Evolutionary conservation across 2,329 filamentous ascomycete species (phyloP), one percentile per base, ranked within the genome.

Genomic region (Truncatella angustata): DNA sequence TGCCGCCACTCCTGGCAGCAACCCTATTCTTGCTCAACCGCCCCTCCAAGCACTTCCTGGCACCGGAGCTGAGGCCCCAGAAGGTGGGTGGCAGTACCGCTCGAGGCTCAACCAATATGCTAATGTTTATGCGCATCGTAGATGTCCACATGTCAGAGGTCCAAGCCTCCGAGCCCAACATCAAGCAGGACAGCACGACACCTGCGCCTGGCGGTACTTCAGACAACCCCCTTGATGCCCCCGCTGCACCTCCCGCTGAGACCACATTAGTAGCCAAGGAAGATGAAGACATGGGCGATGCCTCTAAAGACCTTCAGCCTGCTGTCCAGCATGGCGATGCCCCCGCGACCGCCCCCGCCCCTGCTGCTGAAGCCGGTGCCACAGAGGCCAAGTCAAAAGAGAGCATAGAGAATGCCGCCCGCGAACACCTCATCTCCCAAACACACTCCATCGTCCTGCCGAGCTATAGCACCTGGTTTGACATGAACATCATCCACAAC

Each of bases 391-490:
- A 92, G 68, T 85, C 87, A 37, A 97, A 96, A 72, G 84, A 91
- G 50, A 84, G 84, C 3, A 77, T 92, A 52, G 92, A 97, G 74
- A 86, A 88, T 39, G 87, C 91, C 4, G 95, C 94, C 48, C 90
- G 93, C 58, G 89, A 93, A 61, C 92, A 97, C 65, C 84, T 99
- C 51, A 89, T 96, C 56, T 85, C 90, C 12, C 94, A 99, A 73
- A 95, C 91, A 37, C 93, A 97, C 67, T 87, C 92, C 56, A 97
- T 97, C 66, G 92, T 99, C 57, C 84, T 99, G 20, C 94, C 94
- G 20, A 97, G 93, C 69, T 99, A 99, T 73, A 95, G 91, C 67
- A 94, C 90, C 12, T 99, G 94, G 94, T 99, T 99, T 70, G 94
- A 99, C 72, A 97, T 99, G 93, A 90, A 92, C 69, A 80, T 83